These are phyloP conservation scores for Colletotrichum neosansevieriae DNA, from an alignment of 2,329 filamentous ascomycete species.

Conservation along the genomic window DNA sequence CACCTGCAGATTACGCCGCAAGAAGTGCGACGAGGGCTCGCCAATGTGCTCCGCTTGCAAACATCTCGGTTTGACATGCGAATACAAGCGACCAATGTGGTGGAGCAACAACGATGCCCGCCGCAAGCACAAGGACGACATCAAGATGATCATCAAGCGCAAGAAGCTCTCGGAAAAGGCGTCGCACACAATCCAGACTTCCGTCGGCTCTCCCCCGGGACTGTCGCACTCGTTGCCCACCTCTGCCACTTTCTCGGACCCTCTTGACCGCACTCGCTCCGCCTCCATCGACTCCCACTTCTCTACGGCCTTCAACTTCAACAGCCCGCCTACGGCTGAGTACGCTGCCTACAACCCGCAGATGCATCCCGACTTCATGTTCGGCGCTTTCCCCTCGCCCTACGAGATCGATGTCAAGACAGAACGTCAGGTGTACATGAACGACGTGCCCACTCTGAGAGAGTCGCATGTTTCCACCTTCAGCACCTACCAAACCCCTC, in stretches of 20 bases:
- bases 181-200: constrained; percentile 66
- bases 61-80: constrained; percentile 85
- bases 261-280: constrained; percentile 78
- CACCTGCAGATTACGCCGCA: constrained; percentile 74
- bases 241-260: constrained; percentile 83
- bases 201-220: constrained; percentile 77
- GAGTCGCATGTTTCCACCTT: constrained; percentile 94
- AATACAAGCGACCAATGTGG: constrained; percentile 97
- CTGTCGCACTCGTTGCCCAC: constrained; percentile 86
- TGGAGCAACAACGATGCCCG: constrained; percentile 94
- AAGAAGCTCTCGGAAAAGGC: constrained; percentile 95
- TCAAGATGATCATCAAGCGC: constrained; percentile 97
- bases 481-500: constrained; percentile 87
- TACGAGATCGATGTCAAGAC: constrained; percentile 98
- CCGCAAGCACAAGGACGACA: constrained; percentile 88
- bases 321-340: constrained; percentile 67
- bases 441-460: constrained; percentile 85
- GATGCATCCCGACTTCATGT: constrained; percentile 73
- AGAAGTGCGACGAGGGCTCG: constrained; percentile 76
- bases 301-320: constrained; percentile 80
- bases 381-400: constrained; percentile 71
- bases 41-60: constrained; percentile 75
- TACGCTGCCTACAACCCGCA: constrained; percentile 73
- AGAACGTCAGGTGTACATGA: constrained; percentile 92
- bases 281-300: constrained; percentile 85